Percentiles rank a stretch among this genome's conserved stretches.
These are phyloP conservation scores for Claviceps arundinis DNA, from an alignment of 2,329 filamentous ascomycete genomes.

Conservation along the genomic window DNA sequence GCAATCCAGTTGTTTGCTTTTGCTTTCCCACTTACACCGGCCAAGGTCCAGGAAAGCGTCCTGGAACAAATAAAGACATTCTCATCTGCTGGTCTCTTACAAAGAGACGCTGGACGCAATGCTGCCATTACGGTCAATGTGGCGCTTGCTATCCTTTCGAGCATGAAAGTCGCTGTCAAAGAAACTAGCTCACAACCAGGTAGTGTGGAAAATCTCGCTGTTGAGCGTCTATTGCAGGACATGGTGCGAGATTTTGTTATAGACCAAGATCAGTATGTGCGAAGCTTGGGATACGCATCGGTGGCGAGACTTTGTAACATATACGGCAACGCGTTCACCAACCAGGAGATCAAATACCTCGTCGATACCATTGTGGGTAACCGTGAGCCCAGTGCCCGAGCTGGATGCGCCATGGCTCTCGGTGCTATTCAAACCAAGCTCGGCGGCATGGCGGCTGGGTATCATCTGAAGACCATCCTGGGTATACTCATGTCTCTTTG, in stretches of 20 bases:
- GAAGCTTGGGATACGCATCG: constrained; percentile 72
- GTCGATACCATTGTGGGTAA: constrained; percentile 92
- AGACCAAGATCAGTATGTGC: constrained; percentile 73
- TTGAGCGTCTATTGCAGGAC: constrained; percentile 76
- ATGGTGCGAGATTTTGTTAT: constrained; percentile 59
- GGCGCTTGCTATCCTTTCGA: constrained; percentile 64
- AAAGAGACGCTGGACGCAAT: constrained; percentile 76
- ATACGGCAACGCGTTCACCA: constrained; percentile 81
- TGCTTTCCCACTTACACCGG: constrained; percentile 73
- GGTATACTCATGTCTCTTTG: constrained; percentile 95
- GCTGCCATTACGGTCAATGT: constrained; percentile 87
- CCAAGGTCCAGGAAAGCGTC: constrained; percentile 91
- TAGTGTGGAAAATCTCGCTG: constrained; percentile 58
- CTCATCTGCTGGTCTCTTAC: constrained; percentile 63
- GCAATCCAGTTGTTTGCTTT: constrained; percentile 90
- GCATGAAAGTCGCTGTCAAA: constrained; percentile 71
- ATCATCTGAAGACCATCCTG: constrained; percentile 94
- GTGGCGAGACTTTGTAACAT: constrained; percentile 72
- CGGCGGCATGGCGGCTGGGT: constrained; percentile 92
- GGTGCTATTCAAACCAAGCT: constrained; percentile 91
- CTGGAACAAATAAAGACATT: constrained; percentile 88
- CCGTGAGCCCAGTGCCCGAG: constrained; percentile 80
- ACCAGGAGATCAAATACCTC: constrained; percentile 76
- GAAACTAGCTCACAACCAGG: constrained; percentile 64
- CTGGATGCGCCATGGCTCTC: constrained; percentile 86